Evolutionary conservation across 2,329 filamentous ascomycete genomes (phyloP).

Genomic region (Aspergillus carbonarius): DNA sequence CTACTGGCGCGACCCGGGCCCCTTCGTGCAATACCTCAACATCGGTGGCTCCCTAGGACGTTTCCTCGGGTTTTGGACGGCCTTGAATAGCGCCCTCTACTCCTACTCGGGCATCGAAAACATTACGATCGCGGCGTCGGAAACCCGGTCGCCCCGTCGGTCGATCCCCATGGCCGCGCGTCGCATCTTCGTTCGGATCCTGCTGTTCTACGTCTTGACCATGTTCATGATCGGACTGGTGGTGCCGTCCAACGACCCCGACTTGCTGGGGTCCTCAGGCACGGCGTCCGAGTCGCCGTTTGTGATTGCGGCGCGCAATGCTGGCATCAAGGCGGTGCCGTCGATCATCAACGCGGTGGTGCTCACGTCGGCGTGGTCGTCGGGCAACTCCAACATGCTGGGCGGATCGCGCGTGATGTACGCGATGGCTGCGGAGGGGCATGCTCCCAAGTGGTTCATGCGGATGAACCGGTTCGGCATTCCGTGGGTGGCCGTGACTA

Average conservation of each 20-base stretch:
- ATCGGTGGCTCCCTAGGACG: conserved; percentile 42
- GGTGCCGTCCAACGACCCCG: conserved; percentile 47
- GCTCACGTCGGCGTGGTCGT: conserved; percentile 43
- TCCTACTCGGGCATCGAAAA: conserved; percentile 43
- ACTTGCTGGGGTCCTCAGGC: conserved; percentile 45
- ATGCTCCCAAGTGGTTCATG: conserved; percentile 37
- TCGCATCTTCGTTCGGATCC: conserved; percentile 55
- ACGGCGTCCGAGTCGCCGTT: conserved; percentile 51
- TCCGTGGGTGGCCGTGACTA: conserved; percentile 55
- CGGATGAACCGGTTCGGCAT: conserved; percentile 49
- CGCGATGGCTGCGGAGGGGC: conserved; percentile 38
- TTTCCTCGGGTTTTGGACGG: conserved; percentile 44
- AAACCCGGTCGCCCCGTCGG: conserved; percentile 51
- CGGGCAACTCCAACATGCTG: conserved; percentile 44
- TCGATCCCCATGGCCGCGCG: conserved; percentile 55
- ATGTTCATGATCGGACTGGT: conserved; percentile 56
- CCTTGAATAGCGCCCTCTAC: conserved; percentile 24
- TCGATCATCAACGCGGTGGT: conserved; percentile 44
- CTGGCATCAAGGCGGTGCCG: conserved; percentile 42
- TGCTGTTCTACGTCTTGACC: conserved; percentile 58
- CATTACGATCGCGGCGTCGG: conserved; percentile 55
- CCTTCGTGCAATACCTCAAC: conserved; percentile 40
- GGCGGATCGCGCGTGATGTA: conserved; percentile 39
- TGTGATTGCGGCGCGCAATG: conserved; percentile 51
- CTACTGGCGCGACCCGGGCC: conserved; percentile 47